A percentile compares a stretch with the other conserved stretches of the same genome.
Evolutionary conservation across 176 grass and related monocot species (phyloP).

Genomic region (Hordeum marinum): DNA sequence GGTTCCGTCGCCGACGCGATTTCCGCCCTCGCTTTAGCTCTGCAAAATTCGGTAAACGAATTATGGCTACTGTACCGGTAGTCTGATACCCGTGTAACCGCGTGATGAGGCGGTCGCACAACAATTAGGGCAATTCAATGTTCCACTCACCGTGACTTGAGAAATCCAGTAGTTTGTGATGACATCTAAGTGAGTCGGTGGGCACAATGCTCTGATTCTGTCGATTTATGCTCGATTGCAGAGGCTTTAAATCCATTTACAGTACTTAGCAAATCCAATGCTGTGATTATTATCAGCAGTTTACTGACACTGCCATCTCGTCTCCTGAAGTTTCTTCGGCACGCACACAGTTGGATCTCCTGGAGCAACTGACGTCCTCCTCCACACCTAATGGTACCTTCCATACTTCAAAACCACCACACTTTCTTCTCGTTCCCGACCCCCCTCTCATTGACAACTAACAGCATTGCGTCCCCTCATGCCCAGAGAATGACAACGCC

Average conservation of each 20-base stretch:
- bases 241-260: background rate
- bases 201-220: background rate
- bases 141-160: too few relatives aligned
- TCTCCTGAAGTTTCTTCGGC: conserved; percentile 61
- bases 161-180: background rate
- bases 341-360: conserved; percentile 67
- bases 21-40: background rate
- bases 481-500: conserved; percentile 19
- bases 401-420: background rate
- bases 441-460: background rate
- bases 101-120: background rate
- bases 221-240: background rate
- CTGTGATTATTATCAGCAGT: background rate
- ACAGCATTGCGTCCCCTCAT: background rate
- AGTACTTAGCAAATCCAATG: background rate
- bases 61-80: background rate
- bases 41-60: background rate
- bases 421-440: background rate
- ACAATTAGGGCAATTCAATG: background rate
- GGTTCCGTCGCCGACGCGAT: background rate
- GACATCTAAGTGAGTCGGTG: background rate
- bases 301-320: background rate
- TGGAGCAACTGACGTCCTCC: conserved; percentile 81
- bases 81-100: background rate
- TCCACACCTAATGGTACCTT: conserved; percentile 43